Evolutionary conservation across 805 yeast genomes (phyloP), one percentile per base, ranked within the genome.

Genomic region (Hanseniaspora clermontiae): DNA sequence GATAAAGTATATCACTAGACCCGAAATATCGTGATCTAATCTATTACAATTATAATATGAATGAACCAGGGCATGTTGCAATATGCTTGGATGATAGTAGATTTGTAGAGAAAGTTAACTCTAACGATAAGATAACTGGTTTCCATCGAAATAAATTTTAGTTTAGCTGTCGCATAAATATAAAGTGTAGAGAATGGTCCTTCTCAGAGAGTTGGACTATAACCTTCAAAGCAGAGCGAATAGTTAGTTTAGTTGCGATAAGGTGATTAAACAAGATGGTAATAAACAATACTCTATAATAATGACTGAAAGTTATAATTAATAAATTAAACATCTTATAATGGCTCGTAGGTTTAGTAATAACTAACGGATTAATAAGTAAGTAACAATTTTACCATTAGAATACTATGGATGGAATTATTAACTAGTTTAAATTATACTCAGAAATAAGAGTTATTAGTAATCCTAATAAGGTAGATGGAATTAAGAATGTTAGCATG

Each of bases 401-500:
- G 27, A 27, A 5, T n/a, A 29, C 4, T 8, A 29, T 7, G 7
- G 34, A 45, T 29, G 37, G 37, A 45, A 45, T 45, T 45, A 45
- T 45, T 45, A 45, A 45, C 48, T 29, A 45, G 48, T 14, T 45
- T 45, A 45, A 45, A 15, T 29, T 9, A 31, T 45, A 31, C 20
- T 31, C 37, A 45, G 34, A 45, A n/a, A 8, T 31, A 45, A 29
- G 48, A 45, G 34, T 15, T n/a, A 45, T 7, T 45, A 45, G 4
- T 31, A 29, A 9, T 12, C 3, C 7, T 29, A 10, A 12, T 27
- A 29, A 15, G 48, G 48, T 45, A 45, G 37, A 45, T 9, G 37
- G 48, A 31, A n/a, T 31, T 15, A 45, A 45, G 48, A 45, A 45
- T 45, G 48, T 45, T 45, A 45, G 37, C 48, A 45, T 45, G 48